Percentiles rank a stretch among this genome's conserved stretches.
Conservation (phyloP, 2,329 filamentous ascomycete species). For the Ophiostoma ulmi region DNA sequence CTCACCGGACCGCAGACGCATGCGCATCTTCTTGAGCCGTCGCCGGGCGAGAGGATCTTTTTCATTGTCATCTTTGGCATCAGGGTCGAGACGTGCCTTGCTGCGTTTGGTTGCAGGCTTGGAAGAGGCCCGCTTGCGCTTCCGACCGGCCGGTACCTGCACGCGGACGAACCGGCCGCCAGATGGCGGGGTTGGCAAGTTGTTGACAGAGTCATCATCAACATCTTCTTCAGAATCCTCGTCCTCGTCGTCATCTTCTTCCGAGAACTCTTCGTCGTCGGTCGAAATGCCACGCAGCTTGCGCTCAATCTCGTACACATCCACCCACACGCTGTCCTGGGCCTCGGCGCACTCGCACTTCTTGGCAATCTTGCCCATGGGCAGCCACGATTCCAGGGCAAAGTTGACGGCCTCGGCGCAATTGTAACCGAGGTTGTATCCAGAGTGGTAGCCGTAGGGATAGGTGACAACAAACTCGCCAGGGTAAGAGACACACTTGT, state of each 20-base stretch:
- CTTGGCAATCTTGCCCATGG: constrained; percentile 91
- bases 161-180: constrained; percentile 38
- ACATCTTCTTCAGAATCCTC: constrained; percentile 54
- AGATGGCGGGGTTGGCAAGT: constrained; percentile 55
- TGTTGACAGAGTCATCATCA: constrained; percentile 55
- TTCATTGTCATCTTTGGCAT: constrained; percentile 34
- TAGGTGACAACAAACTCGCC: constrained; percentile 98
- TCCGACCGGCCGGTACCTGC: constrained; percentile 54
- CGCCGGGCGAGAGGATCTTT: constrained; percentile 31
- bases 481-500: constrained; percentile 90
- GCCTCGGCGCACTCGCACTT: constrained; percentile 94
- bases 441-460: constrained; percentile 96
- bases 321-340: constrained; percentile 96
- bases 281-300: constrained; percentile 86
- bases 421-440: constrained; percentile 97
- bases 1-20: constrained; percentile 48
- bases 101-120: constrained; percentile 17
- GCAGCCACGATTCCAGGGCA: constrained; percentile 88
- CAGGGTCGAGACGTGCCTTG: background rate
- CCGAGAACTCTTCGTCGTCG: constrained; percentile 47
- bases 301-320: constrained; percentile 91
- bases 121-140: constrained; percentile 57
- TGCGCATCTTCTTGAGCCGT: constrained; percentile 70
- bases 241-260: constrained; percentile 62
- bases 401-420: constrained; percentile 99